These are phyloP conservation scores for Gamsiella multidivaricata DNA, from an alignment of 192 early-diverging fungal species.

Conservation along the genomic window DNA sequence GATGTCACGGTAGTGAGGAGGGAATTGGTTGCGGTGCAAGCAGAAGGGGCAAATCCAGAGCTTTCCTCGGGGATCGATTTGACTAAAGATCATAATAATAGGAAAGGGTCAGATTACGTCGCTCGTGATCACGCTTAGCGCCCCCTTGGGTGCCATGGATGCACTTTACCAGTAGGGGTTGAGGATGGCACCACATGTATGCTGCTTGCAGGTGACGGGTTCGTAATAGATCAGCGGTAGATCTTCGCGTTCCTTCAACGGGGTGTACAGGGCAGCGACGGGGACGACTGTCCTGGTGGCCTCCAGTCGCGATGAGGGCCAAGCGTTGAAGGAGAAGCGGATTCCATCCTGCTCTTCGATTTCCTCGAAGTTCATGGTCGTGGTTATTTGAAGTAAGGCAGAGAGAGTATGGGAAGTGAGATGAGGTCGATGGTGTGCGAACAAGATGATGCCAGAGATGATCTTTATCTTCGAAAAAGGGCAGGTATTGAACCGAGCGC, in stretches of 20 bases:
- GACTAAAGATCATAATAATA: constrained; percentile 62
- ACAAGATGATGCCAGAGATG: too few species aligned
- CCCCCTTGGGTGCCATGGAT: too few species aligned
- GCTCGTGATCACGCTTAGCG: too few species aligned
- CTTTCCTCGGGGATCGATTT: constrained; percentile 95
- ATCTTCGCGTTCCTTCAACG: constrained; percentile 91
- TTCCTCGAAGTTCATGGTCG: constrained; percentile 82
- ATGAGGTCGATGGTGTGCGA: neutral
- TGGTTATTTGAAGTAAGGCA: too few species aligned
- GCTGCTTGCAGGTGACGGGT: constrained; percentile 95
- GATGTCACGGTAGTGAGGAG: constrained; percentile 97
- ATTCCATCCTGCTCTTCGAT: constrained; percentile 96
- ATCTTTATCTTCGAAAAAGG: too few species aligned
- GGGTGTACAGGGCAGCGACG: constrained; percentile 92
- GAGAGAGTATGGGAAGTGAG: too few species aligned
- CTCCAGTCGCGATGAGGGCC: constrained; percentile 92
- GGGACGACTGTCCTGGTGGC: constrained; percentile 96
- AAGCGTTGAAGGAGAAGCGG: constrained; percentile 97
- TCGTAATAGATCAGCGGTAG: constrained; percentile 92
- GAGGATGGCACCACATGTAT: constrained; percentile 91
- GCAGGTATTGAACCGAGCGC: too few species aligned
- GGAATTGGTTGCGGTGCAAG: constrained; percentile 95
- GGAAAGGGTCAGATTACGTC: neutral
- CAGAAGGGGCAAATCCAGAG: constrained; percentile 99
- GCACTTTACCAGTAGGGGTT: constrained; percentile 96